Percentiles rank a stretch among this genome's conserved stretches.
phyloP scores from a whole-genome alignment of 2,329 filamentous ascomycete genomes.

The Metarhizium brunneum region DNA sequence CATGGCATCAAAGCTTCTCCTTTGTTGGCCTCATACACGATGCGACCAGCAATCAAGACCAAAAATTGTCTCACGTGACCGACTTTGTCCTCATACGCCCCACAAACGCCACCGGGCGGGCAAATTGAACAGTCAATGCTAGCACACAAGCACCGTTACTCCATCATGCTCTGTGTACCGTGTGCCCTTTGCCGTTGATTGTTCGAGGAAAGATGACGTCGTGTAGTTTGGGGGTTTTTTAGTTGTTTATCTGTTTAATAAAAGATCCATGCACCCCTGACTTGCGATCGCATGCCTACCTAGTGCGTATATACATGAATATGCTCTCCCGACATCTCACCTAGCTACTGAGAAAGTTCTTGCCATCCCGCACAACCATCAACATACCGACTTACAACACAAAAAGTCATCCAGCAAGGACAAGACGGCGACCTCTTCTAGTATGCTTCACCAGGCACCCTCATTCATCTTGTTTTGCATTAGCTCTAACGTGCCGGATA shows the following conservation, averaged over 20 bases:
- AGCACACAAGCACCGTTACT: no score
- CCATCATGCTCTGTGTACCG: no score
- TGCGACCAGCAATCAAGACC: no score
- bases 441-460: constrained; percentile 35
- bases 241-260: neutral
- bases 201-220: constrained; percentile 1
- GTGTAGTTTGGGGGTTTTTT: neutral
- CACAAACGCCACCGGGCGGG: no score
- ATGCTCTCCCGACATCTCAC: neutral
- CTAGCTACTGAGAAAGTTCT: neutral
- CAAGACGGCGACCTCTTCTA: constrained; percentile 68
- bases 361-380: neutral
- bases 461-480: neutral
- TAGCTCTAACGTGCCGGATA: neutral
- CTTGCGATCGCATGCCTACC: neutral
- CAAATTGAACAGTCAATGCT: no score
- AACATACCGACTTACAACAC: neutral
- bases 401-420: neutral
- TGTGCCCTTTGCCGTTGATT: neutral
- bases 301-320: no score
- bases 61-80: no score
- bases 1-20: neutral
- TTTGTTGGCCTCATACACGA: neutral
- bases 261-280: neutral
- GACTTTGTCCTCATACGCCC: no score